Evolutionary conservation across 768 basidiomycete species (phyloP), one percentile per base, ranked within the genome.

Genomic region (Pisolithus microcarpus): DNA sequence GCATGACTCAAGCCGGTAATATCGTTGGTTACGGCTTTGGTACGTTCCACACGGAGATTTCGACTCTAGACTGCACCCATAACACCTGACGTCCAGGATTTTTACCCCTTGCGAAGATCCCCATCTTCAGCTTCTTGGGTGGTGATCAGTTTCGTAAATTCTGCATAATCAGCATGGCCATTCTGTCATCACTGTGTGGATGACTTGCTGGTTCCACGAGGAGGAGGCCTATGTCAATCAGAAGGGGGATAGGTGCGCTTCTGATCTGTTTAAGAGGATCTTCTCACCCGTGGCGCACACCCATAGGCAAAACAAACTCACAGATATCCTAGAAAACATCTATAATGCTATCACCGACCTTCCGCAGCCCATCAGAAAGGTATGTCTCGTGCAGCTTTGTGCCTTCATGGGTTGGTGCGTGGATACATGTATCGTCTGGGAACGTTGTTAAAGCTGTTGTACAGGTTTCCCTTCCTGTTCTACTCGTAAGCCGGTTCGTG

Each of bases 141-240:
- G 94, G 93, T 5, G 82, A 80, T 36, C 95, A 99, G 65, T 99
- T 99, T 72, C 81, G 95, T 58, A 97, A 95, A 65, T 92, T 99
- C 64, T 97, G 93, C 61, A 74, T 97, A 43, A 72, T 97, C 54
- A 85, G 84, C 60, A 83, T 94, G 49, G 56, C 85, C 42, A 79
- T 93, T 38, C 81, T 98, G 80, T 85, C 4, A 54, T 72, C 47
- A 93, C 91, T 1, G 91, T 98, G 24, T 84, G 81, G 76, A 80
- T 92, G 38, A 98, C 96, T 2, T 97, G 93, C 63, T 80, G 77
- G 65, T 88, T 72, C 39, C 90, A 93, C 53, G 79, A 87, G 58
- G 95, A 94, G 66, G 77, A 87, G 61, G 85, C 78, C 46, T 80
- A 81, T 23, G 73, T 76, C 48, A 71, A 70, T 38, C 65, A 66